phyloP scores from a whole-genome alignment of 768 basidiomycete genomes.

The Roridomyces roridus region DNA sequence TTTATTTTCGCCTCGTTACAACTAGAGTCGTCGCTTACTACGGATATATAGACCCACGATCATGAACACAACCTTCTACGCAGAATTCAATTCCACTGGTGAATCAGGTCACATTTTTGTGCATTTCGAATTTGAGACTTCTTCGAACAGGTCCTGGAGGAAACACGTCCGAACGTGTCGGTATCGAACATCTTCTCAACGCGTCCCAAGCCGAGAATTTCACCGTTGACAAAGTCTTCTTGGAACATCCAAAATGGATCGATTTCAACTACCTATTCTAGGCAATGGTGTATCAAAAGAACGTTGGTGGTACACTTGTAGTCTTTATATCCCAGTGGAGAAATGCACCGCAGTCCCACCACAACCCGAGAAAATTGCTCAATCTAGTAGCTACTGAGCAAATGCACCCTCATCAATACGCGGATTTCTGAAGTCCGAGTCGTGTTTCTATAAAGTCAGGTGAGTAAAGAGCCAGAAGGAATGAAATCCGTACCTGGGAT shows the following conservation, averaged over 20 bases:
- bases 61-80: constrained; percentile 61
- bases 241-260: constrained; percentile 58
- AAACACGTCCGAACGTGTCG: constrained; percentile 47
- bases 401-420: too few species aligned
- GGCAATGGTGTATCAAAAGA: neutral
- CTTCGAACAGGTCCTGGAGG: constrained; percentile 58
- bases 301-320: neutral
- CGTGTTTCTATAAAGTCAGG: too few species aligned
- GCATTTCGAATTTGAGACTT: too few species aligned
- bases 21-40: neutral
- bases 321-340: too few species aligned
- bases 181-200: constrained; percentile 55
- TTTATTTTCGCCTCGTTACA: constrained; percentile 8
- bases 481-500: too few species aligned
- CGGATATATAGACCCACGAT: constrained; percentile 44
- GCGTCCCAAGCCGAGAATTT: constrained; percentile 42
- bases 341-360: too few species aligned
- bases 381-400: too few species aligned
- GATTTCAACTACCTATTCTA: constrained; percentile 54
- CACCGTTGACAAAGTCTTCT: constrained; percentile 57
- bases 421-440: too few species aligned
- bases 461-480: too few species aligned
- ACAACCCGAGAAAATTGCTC: too few species aligned
- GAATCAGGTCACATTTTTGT: neutral
- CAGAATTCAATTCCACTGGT: constrained; percentile 63